phyloP scores from a whole-genome alignment of 1,139 yeast species.

The Yamadazyma atlantica region DNA sequence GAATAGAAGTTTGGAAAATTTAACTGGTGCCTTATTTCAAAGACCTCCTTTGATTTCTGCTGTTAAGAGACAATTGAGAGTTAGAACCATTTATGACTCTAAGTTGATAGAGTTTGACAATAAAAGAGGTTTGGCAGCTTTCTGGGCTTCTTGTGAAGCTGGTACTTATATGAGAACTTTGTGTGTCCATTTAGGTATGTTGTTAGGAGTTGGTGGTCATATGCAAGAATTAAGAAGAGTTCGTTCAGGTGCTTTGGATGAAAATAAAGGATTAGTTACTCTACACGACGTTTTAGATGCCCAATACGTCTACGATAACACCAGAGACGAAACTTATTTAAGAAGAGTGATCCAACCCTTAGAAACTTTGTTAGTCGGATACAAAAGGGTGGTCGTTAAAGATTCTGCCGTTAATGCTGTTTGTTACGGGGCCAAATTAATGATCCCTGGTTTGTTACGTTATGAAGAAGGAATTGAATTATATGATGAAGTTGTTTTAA shows the following conservation, averaged over 20 bases:
- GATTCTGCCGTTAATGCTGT: slow-evolving; percentile 98
- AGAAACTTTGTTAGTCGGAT: slow-evolving; percentile 89
- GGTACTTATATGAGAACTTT: slow-evolving; percentile 99
- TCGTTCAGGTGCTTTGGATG: slow-evolving; percentile 93
- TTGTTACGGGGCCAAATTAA: slow-evolving; percentile 97
- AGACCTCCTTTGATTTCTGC: slow-evolving; percentile 99
- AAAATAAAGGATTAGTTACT: slow-evolving; percentile 88
- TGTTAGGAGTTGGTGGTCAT: slow-evolving; percentile 98
- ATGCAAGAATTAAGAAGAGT: slow-evolving; percentile 99
- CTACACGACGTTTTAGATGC: slow-evolving; percentile 97
- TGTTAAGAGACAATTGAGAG: slow-evolving; percentile 98
- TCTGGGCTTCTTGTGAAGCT: slow-evolving; percentile 99
- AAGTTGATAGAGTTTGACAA: slow-evolving; percentile 94
- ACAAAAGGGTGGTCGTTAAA: slow-evolving; percentile 96
- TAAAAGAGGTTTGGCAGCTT: slow-evolving; percentile 94
- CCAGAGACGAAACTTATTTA: slow-evolving; percentile 93
- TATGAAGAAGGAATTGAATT: slow-evolving; percentile 97
- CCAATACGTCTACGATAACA: slow-evolving; percentile 95
- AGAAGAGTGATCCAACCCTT: slow-evolving; percentile 94
- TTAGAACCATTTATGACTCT: slow-evolving; percentile 95
- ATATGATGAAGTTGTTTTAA: slow-evolving; percentile 95
- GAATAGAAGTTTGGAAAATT: slow-evolving; percentile 84
- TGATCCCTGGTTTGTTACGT: slow-evolving; percentile 98
- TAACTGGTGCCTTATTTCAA: slow-evolving; percentile 98
- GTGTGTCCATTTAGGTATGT: slow-evolving; percentile 98